phyloP scores from a whole-genome alignment of 1,139 yeast genomes.

The Geotrichum fermentans region DNA sequence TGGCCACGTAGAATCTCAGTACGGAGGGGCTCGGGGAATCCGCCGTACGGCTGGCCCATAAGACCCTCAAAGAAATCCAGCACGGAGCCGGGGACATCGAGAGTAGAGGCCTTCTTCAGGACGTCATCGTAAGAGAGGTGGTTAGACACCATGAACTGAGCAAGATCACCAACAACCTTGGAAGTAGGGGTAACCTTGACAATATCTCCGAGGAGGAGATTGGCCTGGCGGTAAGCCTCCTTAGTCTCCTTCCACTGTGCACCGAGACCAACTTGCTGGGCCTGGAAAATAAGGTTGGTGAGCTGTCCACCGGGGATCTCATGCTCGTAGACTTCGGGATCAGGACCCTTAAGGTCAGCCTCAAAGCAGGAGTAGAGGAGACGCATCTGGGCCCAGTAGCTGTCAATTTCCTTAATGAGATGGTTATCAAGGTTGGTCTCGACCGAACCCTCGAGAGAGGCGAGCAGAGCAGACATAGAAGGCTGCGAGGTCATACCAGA shows the following conservation, averaged over 20 bases:
- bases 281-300: slow-evolving; percentile 96
- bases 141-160: slow-evolving; percentile 97
- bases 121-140: slow-evolving; percentile 83
- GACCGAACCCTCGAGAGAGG: slow-evolving; percentile 83
- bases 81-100: slow-evolving; percentile 97
- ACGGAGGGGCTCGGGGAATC: slow-evolving; percentile 98
- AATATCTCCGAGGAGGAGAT: slow-evolving; percentile 84
- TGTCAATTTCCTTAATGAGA: slow-evolving; percentile 75
- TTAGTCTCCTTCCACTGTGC: slow-evolving; percentile 94
- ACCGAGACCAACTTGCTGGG: slow-evolving; percentile 96
- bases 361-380: slow-evolving; percentile 92
- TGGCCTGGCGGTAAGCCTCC: slow-evolving; percentile 87
- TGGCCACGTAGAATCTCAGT: slow-evolving; percentile 80
- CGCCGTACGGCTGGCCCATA: slow-evolving; percentile 99
- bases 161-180: slow-evolving; percentile 97
- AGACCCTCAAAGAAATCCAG: slow-evolving; percentile 97
- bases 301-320: slow-evolving; percentile 99
- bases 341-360: slow-evolving; percentile 98
- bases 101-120: slow-evolving; percentile 73
- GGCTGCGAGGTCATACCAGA: slow-evolving; percentile 99
- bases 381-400: slow-evolving; percentile 99
- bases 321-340: slow-evolving; percentile 96
- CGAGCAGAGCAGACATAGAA: slow-evolving; percentile 84
- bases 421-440: slow-evolving; percentile 66
- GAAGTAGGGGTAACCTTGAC: slow-evolving; percentile 99